Evolutionary conservation across 2,329 filamentous ascomycete species (phyloP).

Genomic region (Myriosclerotinia curreyana): DNA sequence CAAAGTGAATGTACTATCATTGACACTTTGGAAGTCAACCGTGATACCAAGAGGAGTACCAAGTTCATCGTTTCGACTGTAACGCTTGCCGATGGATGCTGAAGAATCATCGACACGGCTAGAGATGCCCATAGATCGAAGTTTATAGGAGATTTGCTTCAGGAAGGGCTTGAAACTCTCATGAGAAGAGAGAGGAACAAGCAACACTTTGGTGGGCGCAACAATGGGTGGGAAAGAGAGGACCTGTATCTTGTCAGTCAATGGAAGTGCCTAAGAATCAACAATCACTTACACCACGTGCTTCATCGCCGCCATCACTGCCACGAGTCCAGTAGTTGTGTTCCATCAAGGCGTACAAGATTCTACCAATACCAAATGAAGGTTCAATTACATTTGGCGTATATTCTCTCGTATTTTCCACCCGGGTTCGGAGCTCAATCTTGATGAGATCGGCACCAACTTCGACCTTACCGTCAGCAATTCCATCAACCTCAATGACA

Average conservation of each 20-base stretch:
- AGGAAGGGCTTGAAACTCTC: constrained; percentile 76
- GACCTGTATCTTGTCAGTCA: constrained; percentile 47
- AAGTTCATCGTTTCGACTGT: constrained; percentile 90
- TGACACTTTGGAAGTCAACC: constrained; percentile 90
- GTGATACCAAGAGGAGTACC: constrained; percentile 93
- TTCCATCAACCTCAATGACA: constrained; percentile 66
- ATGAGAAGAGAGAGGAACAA: constrained; percentile 84
- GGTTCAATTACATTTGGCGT: constrained; percentile 96
- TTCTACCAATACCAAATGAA: constrained; percentile 94
- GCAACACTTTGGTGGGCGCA: constrained; percentile 91
- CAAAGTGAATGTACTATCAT: constrained; percentile 83
- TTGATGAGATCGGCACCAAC: constrained; percentile 74
- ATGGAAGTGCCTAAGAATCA: constrained; percentile 4
- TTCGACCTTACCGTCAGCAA: constrained; percentile 70
- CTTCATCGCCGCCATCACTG: constrained; percentile 69
- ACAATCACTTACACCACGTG: constrained; percentile 71
- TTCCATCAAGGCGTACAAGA: constrained; percentile 89
- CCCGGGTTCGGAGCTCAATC: constrained; percentile 79
- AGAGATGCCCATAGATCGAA: constrained; percentile 74
- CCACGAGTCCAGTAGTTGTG: constrained; percentile 90
- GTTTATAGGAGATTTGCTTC: constrained; percentile 67
- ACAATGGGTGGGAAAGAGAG: constrained; percentile 73
- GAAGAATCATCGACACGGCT: constrained; percentile 87
- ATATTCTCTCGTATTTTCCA: constrained; percentile 84
- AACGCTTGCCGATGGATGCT: constrained; percentile 91